A percentile compares a stretch with the other conserved stretches of the same genome.
phyloP scores from a whole-genome alignment of 2,329 filamentous ascomycete genomes.

The Arthroderma uncinatum region DNA sequence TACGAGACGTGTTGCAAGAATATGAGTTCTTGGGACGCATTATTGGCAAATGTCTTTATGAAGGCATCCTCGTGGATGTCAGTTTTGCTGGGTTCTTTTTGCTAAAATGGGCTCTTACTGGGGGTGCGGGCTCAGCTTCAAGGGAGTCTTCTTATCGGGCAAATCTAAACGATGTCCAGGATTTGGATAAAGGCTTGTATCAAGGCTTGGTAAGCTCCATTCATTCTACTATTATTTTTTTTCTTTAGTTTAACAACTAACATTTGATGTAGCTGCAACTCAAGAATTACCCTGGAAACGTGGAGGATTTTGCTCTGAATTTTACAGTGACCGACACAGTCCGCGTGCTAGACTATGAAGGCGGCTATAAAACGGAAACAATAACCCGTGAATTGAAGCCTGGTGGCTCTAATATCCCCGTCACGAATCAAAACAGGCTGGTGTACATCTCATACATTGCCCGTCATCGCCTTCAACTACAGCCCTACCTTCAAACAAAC shows the following conservation, averaged over 20 bases:
- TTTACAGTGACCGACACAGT: constrained; percentile 75
- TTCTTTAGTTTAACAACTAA: constrained; percentile 6
- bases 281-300: constrained; percentile 75
- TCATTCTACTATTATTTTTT: constrained; percentile 11
- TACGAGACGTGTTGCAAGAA: constrained; percentile 54
- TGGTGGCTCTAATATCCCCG: constrained; percentile 61
- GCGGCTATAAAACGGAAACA: constrained; percentile 24
- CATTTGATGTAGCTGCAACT: constrained; percentile 42
- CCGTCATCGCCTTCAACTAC: constrained; percentile 70
- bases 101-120: constrained; percentile 80
- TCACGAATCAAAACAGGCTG: constrained; percentile 84
- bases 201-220: constrained; percentile 66
- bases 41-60: constrained; percentile 93
- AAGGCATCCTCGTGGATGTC: constrained; percentile 88
- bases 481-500: constrained; percentile 68
- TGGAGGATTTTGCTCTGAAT: constrained; percentile 69
- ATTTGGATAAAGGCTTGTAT: constrained; percentile 84
- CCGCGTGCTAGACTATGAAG: constrained; percentile 38
- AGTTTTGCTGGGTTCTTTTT: constrained; percentile 92
- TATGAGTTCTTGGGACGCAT: constrained; percentile 91
- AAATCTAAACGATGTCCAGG: constrained; percentile 87
- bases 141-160: constrained; percentile 67
- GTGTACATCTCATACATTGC: constrained; percentile 92
- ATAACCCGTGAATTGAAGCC: constrained; percentile 62
- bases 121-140: constrained; percentile 50